Evolutionary conservation across 495 filamentous ascomycete species (phyloP).

Genomic region (Massariosphaeria phaeospora): DNA sequence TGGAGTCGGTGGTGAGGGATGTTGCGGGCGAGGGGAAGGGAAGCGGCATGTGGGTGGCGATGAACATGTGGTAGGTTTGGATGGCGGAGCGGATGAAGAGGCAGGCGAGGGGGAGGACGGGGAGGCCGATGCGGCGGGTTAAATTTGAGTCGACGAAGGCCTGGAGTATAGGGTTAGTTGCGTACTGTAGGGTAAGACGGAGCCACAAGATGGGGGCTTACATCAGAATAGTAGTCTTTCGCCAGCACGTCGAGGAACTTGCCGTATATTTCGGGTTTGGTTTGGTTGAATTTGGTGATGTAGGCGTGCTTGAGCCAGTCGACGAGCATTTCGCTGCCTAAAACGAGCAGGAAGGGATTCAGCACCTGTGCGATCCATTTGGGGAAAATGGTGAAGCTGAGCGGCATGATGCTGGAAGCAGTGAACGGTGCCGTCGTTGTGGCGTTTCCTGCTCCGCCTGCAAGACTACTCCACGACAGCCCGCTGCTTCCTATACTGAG

Average conservation of each 20-base stretch:
- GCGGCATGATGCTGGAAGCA: constrained; percentile 66
- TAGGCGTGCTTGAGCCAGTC: constrained; percentile 98
- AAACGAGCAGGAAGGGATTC: constrained; percentile 83
- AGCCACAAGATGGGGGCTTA: constrained; percentile 33
- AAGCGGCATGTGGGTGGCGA: constrained; percentile 73
- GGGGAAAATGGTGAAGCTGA: constrained; percentile 83
- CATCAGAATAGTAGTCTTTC: constrained; percentile 96
- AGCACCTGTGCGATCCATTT: constrained; percentile 83
- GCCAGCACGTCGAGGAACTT: constrained; percentile 87
- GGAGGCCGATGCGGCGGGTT: constrained; percentile 83
- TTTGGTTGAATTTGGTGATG: constrained; percentile 97
- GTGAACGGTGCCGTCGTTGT: constrained; percentile 45
- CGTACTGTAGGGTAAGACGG: constrained; percentile 3
- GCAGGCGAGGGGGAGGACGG: constrained; percentile 85
- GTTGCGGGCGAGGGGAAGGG: constrained; percentile 67
- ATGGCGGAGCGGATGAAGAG: constrained; percentile 92
- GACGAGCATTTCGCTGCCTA: constrained; percentile 93
- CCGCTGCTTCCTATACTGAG: constrained; percentile 42
- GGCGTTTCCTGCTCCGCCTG: constrained; percentile 40
- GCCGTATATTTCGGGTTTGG: constrained; percentile 79
- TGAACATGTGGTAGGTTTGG: constrained; percentile 98
- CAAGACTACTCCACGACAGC: constrained; percentile 5
- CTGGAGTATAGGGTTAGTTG: constrained; percentile 40
- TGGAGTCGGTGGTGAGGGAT: constrained; percentile 53
- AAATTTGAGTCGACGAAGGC: constrained; percentile 88